Percentiles rank a stretch among this genome's conserved stretches.
Conservation (phyloP, 495 filamentous ascomycete species). For the Podospora pseudoanserina region DNA sequence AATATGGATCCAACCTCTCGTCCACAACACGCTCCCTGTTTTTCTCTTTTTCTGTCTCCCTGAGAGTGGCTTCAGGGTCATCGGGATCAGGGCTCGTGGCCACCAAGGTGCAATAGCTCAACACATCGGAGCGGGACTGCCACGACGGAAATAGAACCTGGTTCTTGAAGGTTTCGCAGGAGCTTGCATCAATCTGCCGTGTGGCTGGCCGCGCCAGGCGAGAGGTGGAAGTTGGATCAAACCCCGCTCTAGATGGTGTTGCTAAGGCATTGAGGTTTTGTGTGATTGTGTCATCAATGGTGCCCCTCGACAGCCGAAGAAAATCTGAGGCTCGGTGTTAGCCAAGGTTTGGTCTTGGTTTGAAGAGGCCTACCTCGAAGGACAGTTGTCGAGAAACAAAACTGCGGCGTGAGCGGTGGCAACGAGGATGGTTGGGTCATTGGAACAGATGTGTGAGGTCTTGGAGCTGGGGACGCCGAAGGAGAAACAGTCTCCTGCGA, state of each 20-base stretch:
- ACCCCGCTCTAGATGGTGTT: constrained; percentile 66
- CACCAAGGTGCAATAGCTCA: constrained; percentile 86
- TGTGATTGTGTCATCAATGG: constrained; percentile 88
- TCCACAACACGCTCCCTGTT: constrained; percentile 75
- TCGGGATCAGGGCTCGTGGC: constrained; percentile 84
- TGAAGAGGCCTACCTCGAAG: constrained; percentile 62
- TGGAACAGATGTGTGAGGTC: constrained; percentile 26
- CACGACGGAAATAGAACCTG: constrained; percentile 83
- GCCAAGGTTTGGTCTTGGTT: neutral
- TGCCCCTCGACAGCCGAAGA: constrained; percentile 77
- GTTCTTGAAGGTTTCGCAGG: constrained; percentile 71
- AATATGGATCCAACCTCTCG: constrained; percentile 91
- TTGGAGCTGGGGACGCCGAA: constrained; percentile 20
- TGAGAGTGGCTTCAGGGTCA: constrained; percentile 72
- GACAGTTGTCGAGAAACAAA: constrained; percentile 85
- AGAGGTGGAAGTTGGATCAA: constrained; percentile 76
- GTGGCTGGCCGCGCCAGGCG: constrained; percentile 50
- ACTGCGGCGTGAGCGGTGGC: constrained; percentile 75
- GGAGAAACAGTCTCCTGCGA: constrained; percentile 26
- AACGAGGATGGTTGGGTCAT: constrained; percentile 62
- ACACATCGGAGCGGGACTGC: constrained; percentile 77
- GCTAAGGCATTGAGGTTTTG: constrained; percentile 90
- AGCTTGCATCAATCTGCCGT: constrained; percentile 51
- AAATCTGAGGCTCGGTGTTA: constrained; percentile 60
- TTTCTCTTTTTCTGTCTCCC: constrained; percentile 65